Evolutionary conservation across 2,329 filamentous ascomycete species (phyloP).

Genomic region (Tolypocladium ovalisporum): DNA sequence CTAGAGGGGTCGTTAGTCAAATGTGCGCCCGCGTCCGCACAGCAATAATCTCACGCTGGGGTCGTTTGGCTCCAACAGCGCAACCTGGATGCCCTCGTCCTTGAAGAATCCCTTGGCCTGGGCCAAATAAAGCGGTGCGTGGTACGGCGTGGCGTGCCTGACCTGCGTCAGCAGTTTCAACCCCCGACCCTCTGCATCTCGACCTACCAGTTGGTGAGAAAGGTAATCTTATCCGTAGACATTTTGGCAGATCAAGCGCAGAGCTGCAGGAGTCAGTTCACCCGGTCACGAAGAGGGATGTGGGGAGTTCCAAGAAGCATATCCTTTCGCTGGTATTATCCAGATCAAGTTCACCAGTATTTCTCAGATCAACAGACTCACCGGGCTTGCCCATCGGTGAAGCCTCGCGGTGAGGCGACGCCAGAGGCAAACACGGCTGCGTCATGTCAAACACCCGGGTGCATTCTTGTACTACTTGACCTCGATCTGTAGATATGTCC

Average conservation of each 20-base stretch:
- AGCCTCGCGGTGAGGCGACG: neutral
- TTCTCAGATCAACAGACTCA: conserved; percentile 49
- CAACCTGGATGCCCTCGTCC: conserved; percentile 67
- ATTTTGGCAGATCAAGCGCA: conserved; percentile 41
- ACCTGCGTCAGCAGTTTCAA: conserved; percentile 2
- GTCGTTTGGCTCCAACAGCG: conserved; percentile 68
- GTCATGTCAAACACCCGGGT: conserved; percentile 31
- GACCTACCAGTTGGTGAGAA: conserved; percentile 69
- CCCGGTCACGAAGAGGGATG: conserved; percentile 13
- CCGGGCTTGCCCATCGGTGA: conserved; percentile 3
- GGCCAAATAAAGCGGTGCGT: conserved; percentile 66
- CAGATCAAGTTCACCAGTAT: conserved; percentile 80
- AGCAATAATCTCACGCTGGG: conserved; percentile 43
- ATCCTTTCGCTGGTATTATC: conserved; percentile 83
- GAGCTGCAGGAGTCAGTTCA: conserved; percentile 37
- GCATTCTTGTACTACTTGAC: conserved; percentile 33
- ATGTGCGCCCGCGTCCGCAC: neutral
- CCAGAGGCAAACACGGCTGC: neutral
- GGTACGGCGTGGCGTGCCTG: conserved; percentile 75
- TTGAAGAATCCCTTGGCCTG: conserved; percentile 67
- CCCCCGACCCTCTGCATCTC: neutral
- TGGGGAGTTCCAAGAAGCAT: conserved; percentile 55
- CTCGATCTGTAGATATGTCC: conserved; percentile 28
- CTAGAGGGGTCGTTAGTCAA: conserved; percentile 18
- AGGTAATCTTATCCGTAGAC: conserved; percentile 78